Percentiles rank a stretch among this genome's conserved stretches.
These are phyloP conservation scores for Pichia norvegensis DNA, from an alignment of 1,139 yeast species.

Conservation along the genomic window DNA sequence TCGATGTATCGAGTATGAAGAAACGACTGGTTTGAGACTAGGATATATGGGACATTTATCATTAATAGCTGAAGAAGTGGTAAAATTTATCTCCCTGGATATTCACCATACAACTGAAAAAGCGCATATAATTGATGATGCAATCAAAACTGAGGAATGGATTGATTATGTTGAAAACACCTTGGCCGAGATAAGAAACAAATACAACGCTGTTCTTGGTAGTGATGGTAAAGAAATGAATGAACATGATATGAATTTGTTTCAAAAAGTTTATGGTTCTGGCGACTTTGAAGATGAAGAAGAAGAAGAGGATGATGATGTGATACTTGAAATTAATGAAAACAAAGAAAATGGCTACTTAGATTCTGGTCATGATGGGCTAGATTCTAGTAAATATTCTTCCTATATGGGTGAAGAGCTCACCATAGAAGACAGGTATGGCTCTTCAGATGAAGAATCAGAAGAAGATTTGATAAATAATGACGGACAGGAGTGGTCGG, in stretches of 20 bases:
- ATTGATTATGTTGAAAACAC: slow-evolving; percentile 76
- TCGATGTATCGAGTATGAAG: slow-evolving; percentile 57
- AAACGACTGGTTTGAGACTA: slow-evolving; percentile 58
- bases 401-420: slow-evolving; percentile 81
- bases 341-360: slow-evolving; percentile 14
- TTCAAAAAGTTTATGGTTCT: slow-evolving; percentile 35
- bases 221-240: slow-evolving; percentile 50
- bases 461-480: slow-evolving; percentile 37
- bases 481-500: slow-evolving; percentile 6
- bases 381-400: slow-evolving; percentile 50
- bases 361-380: slow-evolving; percentile 24
- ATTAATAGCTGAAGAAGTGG: slow-evolving; percentile 92
- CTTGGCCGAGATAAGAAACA: slow-evolving; percentile 81
- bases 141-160: slow-evolving; percentile 62
- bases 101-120: slow-evolving; percentile 37
- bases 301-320: slow-evolving; percentile 16
- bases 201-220: slow-evolving; percentile 91
- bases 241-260: slow-evolving; percentile 29
- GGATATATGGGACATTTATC: slow-evolving; percentile 98
- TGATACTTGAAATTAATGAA: slow-evolving; percentile 5
- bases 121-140: slow-evolving; percentile 52
- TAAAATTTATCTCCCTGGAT: slow-evolving; percentile 77
- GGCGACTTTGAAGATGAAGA: slow-evolving; percentile 29
- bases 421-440: slow-evolving; percentile 49
- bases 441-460: slow-evolving; percentile 44